Base-by-base conservation (phyloP, 1,284 basidiomycete species). In the Leccinum ponderosum region DNA sequence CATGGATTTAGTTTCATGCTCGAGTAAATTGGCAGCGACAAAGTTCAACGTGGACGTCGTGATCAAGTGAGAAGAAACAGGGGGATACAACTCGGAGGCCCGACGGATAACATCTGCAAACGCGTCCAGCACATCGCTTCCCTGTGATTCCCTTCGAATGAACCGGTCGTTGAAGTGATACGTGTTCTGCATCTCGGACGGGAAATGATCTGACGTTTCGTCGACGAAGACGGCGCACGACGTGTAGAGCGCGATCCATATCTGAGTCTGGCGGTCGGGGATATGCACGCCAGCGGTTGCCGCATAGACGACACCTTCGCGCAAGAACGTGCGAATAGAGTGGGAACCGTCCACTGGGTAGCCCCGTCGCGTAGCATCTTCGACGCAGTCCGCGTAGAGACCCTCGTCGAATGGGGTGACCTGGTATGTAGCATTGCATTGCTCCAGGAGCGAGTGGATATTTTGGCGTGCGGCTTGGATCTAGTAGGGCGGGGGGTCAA, bases 191-290 rank as follows among this genome's bases (percentile, higher is more conserved):
- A 47, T 14, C 20, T 47, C 44, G 6, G 20, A 47, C 11, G 2
- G 20, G 20, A 44, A 44, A 44, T 20, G 42, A 6, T 12, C 17
- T 65, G 64, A 25, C 53, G 56, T 53, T 25, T 78, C 77, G 31
- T 77, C 70, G n/a, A 74, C 22, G 47, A 62, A 69, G 17, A 61
- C 55, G n/a, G 55, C 48, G 47, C 64, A 70, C 2, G 73, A 59
- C 5, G 68, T 70, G 35, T 66, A 72, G 27, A 76, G 64, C 8
- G 67, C 65, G 22, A 70, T 66, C 65, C 70, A 68, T 39, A 62
- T 22, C 31, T 59, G 59, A 3, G 44, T 44, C 6, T 44, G 37
- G 53, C 55, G 57, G 22, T 59, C 51, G n/a, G 56, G 20, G 37
- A 65, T 25, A 35, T 67, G 57, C 1, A 3, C 37, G 5, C 27